phyloP scores from a whole-genome alignment of 1,284 basidiomycete species.

The Austropuccinia psidii region DNA sequence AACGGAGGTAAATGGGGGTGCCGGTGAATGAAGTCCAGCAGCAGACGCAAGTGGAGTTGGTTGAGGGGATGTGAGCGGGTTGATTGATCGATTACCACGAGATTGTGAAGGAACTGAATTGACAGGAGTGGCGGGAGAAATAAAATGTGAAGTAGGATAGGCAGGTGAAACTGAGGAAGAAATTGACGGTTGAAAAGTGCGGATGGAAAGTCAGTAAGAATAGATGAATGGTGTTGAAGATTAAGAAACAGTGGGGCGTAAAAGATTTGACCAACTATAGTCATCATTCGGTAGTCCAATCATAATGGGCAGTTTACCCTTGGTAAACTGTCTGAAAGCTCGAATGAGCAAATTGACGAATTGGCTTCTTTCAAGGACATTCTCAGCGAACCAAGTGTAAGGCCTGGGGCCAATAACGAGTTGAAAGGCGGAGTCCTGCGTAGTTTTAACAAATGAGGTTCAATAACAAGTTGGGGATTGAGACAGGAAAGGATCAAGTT shows the following conservation, averaged over 20 bases:
- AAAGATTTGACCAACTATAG: slow-evolving; percentile 38
- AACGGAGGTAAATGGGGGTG: neutral
- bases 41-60: slow-evolving; percentile 1
- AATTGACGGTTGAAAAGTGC: neutral
- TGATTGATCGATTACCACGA: neutral
- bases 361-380: slow-evolving; percentile 58
- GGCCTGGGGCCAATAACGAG: slow-evolving; percentile 68
- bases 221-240: slow-evolving; percentile 16
- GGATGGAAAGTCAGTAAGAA: slow-evolving; percentile 35
- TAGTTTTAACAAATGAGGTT: too few species aligned
- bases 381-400: slow-evolving; percentile 79
- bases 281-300: slow-evolving; percentile 44
- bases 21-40: neutral
- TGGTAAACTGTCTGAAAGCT: slow-evolving; percentile 61
- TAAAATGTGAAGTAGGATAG: neutral
- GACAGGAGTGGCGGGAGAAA: neutral
- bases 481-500: neutral
- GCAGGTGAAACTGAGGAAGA: slow-evolving; percentile 18
- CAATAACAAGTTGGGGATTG: neutral
- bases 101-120: neutral
- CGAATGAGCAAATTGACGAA: slow-evolving; percentile 65
- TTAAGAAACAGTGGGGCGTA: slow-evolving; percentile 15
- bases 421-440: slow-evolving; percentile 31
- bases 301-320: slow-evolving; percentile 52
- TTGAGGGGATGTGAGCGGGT: slow-evolving; percentile 5